These are phyloP conservation scores for Ceraceosorus bombacis DNA, from an alignment of 1,284 basidiomycete species.

Conservation along the genomic window DNA sequence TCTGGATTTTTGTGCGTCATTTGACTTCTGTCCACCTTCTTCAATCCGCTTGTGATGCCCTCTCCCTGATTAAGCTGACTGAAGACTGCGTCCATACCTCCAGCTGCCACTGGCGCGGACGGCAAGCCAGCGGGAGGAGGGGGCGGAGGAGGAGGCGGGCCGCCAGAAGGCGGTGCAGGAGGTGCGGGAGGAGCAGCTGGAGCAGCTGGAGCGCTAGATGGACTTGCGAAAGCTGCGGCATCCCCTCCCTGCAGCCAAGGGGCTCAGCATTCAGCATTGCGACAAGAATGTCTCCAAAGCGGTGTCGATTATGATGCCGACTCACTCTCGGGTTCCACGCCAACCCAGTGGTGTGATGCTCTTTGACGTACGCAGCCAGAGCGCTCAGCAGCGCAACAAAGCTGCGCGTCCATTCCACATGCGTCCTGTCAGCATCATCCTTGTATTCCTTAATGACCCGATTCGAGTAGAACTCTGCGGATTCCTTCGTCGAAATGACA, in stretches of 20 bases:
- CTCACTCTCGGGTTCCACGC: constrained; percentile 68
- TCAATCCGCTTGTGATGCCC: constrained; percentile 77
- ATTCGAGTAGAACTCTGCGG: constrained; percentile 82
- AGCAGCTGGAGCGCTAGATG: constrained; percentile 45
- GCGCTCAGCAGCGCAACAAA: constrained; percentile 69
- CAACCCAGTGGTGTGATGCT: constrained; percentile 79
- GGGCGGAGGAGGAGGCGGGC: constrained; percentile 55
- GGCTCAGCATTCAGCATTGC: too few relatives aligned
- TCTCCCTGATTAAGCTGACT: constrained; percentile 83
- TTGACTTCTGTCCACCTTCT: constrained; percentile 88
- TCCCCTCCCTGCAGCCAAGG: too few relatives aligned
- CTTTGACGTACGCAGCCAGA: constrained; percentile 72
- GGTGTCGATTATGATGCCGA: too few relatives aligned
- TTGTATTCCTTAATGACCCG: constrained; percentile 87
- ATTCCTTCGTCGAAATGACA: constrained; percentile 78
- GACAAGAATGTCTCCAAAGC: too few relatives aligned
- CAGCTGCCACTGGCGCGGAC: constrained; percentile 49
- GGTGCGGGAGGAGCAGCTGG: constrained; percentile 45
- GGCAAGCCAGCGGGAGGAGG: constrained; percentile 51
- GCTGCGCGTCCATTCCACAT: constrained; percentile 77
- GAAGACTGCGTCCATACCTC: constrained; percentile 78
- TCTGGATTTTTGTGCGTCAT: constrained; percentile 99
- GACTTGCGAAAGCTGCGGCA: constrained; percentile 8
- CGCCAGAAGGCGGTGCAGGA: constrained; percentile 58
- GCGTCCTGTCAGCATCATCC: constrained; percentile 70